Evolutionary conservation across 2,329 filamentous ascomycete genomes (phyloP), one percentile per base, ranked within the genome.

Genomic region (Venturia pyrina): DNA sequence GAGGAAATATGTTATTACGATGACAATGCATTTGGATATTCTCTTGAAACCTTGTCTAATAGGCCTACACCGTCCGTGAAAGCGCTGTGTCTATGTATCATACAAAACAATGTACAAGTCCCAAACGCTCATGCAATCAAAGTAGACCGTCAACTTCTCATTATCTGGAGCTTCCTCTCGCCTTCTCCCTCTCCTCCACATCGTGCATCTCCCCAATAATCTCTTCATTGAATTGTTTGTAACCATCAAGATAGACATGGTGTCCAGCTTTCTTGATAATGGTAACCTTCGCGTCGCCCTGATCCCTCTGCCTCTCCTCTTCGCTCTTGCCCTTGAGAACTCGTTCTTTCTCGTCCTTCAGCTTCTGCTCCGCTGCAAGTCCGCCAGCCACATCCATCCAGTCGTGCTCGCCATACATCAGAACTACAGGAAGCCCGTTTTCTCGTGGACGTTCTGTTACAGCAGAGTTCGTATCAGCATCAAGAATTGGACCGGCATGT

Each of bases 351-450:
- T 88, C 86, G 66, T 87, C 82, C 67, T 90, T 87, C 15, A 98
- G 83, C 75, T 89, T 92, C 76, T 93, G 85, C 72, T 89, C 85
- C 0, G 93, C 87, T 0, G 89, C 91, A 60, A 87, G 85, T 0
- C 95, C 95, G 37, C 93, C 95, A 0, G 87, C 86, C 10, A 95
- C 87, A 70, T 99, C 95, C 95, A 99, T 99, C 95, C 95, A 99
- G 80, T 99, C 95, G 73, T 95, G 88, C 72, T 98, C 93, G 69
- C 95, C 95, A 74, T 99, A 99, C 89, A 98, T 93, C 74, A 99
- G 85, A 10, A 98, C 84, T 41, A 98, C 81, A 0, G 95, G 93
- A 62, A 92, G 81, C 1, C 93, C 92, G 0, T 83, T 89, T 70
- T 87, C 85, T 11, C 80, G 75, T 28, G 71, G 70, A 17, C 71